Conservation (phyloP, 139 green algal species). For the Coelastrella sp. region DNA sequence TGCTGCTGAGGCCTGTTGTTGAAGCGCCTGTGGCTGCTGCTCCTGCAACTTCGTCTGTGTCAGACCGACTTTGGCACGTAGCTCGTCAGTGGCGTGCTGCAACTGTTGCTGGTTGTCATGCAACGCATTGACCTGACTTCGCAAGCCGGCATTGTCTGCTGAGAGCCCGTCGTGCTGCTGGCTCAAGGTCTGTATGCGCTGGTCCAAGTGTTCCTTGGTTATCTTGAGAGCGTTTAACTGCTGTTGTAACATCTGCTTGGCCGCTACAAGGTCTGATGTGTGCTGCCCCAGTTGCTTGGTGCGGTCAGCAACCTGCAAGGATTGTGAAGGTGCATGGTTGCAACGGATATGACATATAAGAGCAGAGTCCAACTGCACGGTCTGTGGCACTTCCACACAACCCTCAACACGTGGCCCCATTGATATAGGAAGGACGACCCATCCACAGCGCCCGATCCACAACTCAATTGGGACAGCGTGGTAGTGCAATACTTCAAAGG, state of each 20-base stretch:
- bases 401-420: too few species aligned
- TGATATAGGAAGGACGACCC: too few species aligned
- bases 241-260: slow-evolving; percentile 38
- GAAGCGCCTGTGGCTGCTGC: slow-evolving; percentile 34
- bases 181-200: background rate
- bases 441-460: too few species aligned
- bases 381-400: too few species aligned
- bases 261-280: background rate
- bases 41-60: background rate
- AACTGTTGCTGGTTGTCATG: slow-evolving; percentile 14
- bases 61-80: background rate
- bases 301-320: slow-evolving; percentile 4
- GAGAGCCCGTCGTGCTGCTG: background rate
- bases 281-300: background rate
- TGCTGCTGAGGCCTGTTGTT: slow-evolving; percentile 1
- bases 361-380: background rate
- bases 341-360: background rate
- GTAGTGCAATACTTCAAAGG: too few species aligned
- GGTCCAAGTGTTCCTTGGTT: slow-evolving; percentile 21
- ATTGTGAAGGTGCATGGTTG: background rate
- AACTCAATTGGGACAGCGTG: too few species aligned
- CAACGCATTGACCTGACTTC: background rate
- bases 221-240: background rate
- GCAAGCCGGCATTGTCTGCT: background rate
- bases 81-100: background rate